A percentile compares a stretch with the other conserved stretches of the same genome.
Conservation (phyloP, 352 stramenopile species). For the Phytophthora ohioensis region DNA sequence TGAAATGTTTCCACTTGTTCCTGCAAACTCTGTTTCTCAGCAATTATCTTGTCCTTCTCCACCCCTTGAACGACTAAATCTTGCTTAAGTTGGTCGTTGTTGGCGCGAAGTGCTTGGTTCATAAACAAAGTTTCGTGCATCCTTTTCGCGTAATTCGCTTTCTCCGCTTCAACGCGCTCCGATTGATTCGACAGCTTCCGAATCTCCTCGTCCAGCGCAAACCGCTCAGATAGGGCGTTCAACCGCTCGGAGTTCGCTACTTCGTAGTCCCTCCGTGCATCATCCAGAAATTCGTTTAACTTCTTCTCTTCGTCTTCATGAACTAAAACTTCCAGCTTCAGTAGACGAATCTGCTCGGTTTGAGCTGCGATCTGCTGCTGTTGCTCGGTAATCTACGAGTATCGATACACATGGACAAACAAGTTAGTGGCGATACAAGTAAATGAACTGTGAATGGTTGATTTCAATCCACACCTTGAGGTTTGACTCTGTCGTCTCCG, state of each 20-base stretch:
- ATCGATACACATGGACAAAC: too few species aligned
- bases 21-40: slow-evolving; percentile 49
- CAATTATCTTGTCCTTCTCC: slow-evolving; percentile 65
- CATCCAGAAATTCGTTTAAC: slow-evolving; percentile 67
- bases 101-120: slow-evolving; percentile 73
- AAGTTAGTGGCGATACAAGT: too few species aligned
- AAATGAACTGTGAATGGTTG: too few species aligned
- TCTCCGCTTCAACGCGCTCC: slow-evolving; percentile 64
- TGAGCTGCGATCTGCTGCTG: slow-evolving; percentile 40
- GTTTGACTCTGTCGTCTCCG: slow-evolving; percentile 47
- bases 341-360: slow-evolving; percentile 60
- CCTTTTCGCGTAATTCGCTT: slow-evolving; percentile 63
- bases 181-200: slow-evolving; percentile 61
- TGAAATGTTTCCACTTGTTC: slow-evolving; percentile 45
- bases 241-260: slow-evolving; percentile 73
- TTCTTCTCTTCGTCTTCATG: slow-evolving; percentile 74
- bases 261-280: slow-evolving; percentile 67
- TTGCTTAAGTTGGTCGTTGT: slow-evolving; percentile 75
- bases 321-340: slow-evolving; percentile 75
- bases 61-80: slow-evolving; percentile 57
- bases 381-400: slow-evolving; percentile 50
- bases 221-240: slow-evolving; percentile 69
- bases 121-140: slow-evolving; percentile 83
- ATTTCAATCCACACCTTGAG: slow-evolving; percentile 33
- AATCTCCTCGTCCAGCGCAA: slow-evolving; percentile 71